Conservation (phyloP, 192 early-diverging fungal genomes). For the Mycoemilia scoparia region DNA sequence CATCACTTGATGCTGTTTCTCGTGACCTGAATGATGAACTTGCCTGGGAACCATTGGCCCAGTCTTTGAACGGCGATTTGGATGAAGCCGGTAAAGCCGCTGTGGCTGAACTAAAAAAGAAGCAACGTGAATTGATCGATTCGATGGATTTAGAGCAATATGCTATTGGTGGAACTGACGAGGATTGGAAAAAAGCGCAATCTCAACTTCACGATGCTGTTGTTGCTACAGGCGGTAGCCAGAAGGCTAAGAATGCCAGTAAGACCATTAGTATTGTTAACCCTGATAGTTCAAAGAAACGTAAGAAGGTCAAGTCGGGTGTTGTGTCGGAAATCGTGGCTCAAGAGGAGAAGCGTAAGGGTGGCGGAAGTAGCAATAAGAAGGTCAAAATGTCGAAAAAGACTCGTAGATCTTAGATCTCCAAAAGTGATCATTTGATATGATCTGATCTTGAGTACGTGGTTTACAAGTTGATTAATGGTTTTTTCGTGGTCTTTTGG, state of each 20-base stretch:
- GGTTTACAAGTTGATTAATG: no score
- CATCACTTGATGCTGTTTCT: conserved; percentile 5
- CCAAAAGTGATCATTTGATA: no score
- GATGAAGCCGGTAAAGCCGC: conserved; percentile 62
- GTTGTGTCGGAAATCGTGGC: conserved; percentile 11
- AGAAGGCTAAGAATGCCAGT: no score
- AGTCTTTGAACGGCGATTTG: conserved; percentile 67
- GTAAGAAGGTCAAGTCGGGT: conserved; percentile 10
- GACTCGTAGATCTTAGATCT: neutral
- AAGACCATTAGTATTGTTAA: conserved; percentile 63
- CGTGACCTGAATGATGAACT: conserved; percentile 37
- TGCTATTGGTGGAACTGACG: conserved; percentile 47
- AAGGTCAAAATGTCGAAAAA: conserved; percentile 10
- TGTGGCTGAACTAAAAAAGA: conserved; percentile 37
- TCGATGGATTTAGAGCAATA: conserved; percentile 56
- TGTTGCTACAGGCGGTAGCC: conserved; percentile 14
- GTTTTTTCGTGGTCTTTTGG: no score
- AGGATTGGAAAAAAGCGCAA: conserved; percentile 58
- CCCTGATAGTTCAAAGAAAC: conserved; percentile 31
- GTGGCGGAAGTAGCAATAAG: neutral
- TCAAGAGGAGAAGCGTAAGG: conserved; percentile 13
- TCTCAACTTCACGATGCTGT: conserved; percentile 40
- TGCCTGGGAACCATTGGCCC: conserved; percentile 70
- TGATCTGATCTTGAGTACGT: no score
- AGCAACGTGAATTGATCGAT: conserved; percentile 67